Conservation (phyloP, 305 asterid genomes). For the Stenogyne calaminthoides region DNA sequence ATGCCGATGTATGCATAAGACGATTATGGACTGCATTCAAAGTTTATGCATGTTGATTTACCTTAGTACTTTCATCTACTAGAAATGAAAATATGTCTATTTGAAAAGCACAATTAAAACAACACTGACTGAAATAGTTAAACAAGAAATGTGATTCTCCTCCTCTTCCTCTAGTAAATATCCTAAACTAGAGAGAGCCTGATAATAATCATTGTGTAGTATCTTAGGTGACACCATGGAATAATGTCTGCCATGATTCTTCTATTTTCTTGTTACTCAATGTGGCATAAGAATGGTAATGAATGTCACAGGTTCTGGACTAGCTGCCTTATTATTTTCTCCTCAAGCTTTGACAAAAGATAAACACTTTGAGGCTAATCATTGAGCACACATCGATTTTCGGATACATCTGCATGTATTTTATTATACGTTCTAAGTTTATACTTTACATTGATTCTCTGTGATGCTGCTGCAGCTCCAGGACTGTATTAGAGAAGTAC, state of each 20-base stretch:
- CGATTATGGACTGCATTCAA: background rate
- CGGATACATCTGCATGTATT: conserved; percentile 2
- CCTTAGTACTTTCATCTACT: conserved; percentile 9
- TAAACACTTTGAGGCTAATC: conserved; percentile 7
- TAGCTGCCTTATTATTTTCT: conserved; percentile 10
- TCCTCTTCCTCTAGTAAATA: background rate
- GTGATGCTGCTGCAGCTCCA: conserved; percentile 67
- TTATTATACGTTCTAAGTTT: conserved; percentile 3
- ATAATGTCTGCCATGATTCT: background rate
- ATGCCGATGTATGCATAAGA: conserved; percentile 22
- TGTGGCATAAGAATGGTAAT: conserved; percentile 18
- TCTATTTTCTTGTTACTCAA: conserved; percentile 10
- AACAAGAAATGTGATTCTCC: background rate
- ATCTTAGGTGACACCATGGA: conserved; percentile 16
- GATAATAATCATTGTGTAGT: conserved; percentile 9
- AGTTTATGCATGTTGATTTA: conserved; percentile 8
- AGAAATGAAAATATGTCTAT: background rate
- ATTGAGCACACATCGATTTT: conserved; percentile 15
- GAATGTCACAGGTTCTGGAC: conserved; percentile 21
- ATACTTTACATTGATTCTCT: conserved; percentile 21
- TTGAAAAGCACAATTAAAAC: background rate
- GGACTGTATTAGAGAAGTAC: conserved; percentile 92
- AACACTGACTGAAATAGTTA: background rate
- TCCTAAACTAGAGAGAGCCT: conserved; percentile 10
- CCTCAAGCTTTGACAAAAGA: background rate